Base-by-base conservation (phyloP, 2,329 filamentous ascomycete genomes). In the Verticillium albo-atrum region DNA sequence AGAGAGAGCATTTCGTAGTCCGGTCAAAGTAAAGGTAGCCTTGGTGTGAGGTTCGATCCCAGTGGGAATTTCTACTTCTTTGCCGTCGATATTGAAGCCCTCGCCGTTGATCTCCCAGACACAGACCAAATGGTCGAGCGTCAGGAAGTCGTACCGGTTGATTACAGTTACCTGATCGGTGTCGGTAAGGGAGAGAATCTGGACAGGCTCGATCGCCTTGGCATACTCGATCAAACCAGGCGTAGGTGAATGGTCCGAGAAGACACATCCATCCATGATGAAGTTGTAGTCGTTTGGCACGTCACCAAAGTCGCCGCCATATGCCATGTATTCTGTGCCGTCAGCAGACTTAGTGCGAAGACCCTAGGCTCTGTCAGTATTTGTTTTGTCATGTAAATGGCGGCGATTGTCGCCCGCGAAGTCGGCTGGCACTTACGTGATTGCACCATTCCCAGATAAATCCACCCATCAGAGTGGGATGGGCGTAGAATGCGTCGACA, bases 371-470 rank as follows among this genome's bases (percentile, higher is more conserved):
- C 17, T 3, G 34, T 37, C 66, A 73, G 72, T 25, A 10, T 25
- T 62, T 65, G 14, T 57, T 57, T 3, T 9, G 6, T 47, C 62
- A n/a, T n/a, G n/a, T n/a, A n/a, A n/a, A n/a, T n/a, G n/a, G n/a
- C n/a, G n/a, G n/a, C n/a, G n/a, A n/a, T n/a, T n/a, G n/a, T 75
- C 57, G 71, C 67, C 10, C 20, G 6, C 7, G 20, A 25, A 26
- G 6, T 3, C 6, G 26, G 2, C 10, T 4, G 3, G 26, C 15
- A 61, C 70, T 62, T 37, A 81, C 80, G 54, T 86, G 84, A 60
- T 86, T 87, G 0, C 78, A 80, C 84, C 85, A 88, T 65, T 87
- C 84, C 85, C 84, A 88, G 5, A 87, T 79, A 30, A 83, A 84
- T 0, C 88, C 88, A 3, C 88, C 88, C 72, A 89, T 87, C 0